A percentile compares a stretch with the other conserved stretches of the same genome.
Conservation (phyloP, 805 yeast species). For the Saccharomycopsis malanga region DNA sequence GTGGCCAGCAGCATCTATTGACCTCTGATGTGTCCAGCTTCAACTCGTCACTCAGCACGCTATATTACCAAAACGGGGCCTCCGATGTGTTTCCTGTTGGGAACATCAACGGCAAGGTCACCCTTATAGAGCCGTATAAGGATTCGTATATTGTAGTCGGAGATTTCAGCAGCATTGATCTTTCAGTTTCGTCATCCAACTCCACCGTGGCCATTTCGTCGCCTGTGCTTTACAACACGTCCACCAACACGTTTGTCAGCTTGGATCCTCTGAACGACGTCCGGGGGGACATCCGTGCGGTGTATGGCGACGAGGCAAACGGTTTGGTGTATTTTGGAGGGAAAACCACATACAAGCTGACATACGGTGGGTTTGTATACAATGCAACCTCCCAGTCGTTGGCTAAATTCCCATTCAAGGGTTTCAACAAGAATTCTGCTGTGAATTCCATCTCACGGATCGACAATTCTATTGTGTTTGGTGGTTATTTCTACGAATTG, state of each 20-base stretch:
- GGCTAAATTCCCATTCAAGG: conserved; percentile 57
- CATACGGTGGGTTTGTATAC: conserved; percentile 60
- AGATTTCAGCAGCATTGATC: conserved; percentile 6
- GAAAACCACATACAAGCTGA: conserved; percentile 45
- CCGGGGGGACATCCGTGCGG: conserved; percentile 37
- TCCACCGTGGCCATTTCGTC: conserved; percentile 5
- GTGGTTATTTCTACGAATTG: conserved; percentile 65
- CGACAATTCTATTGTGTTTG: conserved; percentile 58
- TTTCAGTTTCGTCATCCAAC: background rate
- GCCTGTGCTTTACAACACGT: conserved; percentile 9
- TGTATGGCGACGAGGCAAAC: conserved; percentile 40
- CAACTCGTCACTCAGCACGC: conserved; percentile 3
- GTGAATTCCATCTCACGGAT: conserved; percentile 58
- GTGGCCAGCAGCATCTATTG: conserved; percentile 16
- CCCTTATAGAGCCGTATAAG: conserved; percentile 5
- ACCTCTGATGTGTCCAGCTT: conserved; percentile 7
- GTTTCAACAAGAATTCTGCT: conserved; percentile 55
- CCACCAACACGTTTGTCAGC: conserved; percentile 7
- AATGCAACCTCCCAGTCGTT: conserved; percentile 39
- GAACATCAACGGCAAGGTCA: conserved; percentile 13
- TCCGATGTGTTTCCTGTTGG: conserved; percentile 13
- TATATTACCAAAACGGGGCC: conserved; percentile 12
- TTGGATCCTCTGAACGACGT: conserved; percentile 19
- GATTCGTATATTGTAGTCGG: conserved; percentile 18
- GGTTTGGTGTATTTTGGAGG: conserved; percentile 76